These are phyloP conservation scores for Macrolepiota dolichaula DNA, from an alignment of 768 basidiomycete species.

Conservation along the genomic window DNA sequence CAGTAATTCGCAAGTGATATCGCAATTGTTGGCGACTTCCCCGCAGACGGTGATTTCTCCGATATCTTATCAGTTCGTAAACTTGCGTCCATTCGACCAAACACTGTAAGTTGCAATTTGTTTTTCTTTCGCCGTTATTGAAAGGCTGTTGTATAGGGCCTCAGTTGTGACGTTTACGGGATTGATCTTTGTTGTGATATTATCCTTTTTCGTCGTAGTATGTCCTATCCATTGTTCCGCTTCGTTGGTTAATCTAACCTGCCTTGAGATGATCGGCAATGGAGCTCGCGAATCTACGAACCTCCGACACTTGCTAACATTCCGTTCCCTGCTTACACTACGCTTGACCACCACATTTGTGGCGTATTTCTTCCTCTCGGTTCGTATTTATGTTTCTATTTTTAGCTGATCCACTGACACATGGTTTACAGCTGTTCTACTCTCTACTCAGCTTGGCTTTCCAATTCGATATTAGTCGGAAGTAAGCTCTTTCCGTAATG, in stretches of 20 bases:
- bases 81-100: conserved; percentile 54
- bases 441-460: conserved; percentile 60
- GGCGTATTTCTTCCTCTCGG: conserved; percentile 36
- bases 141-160: conserved; percentile 30
- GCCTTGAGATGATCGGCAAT: conserved; percentile 26
- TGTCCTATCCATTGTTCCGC: conserved; percentile 13
- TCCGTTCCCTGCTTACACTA: conserved; percentile 27
- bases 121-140: background rate
- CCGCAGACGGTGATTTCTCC: conserved; percentile 50
- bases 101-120: conserved; percentile 41
- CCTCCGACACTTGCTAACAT: conserved; percentile 23
- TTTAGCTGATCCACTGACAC: background rate
- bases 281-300: conserved; percentile 28
- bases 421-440: conserved; percentile 43
- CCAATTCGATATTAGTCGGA: conserved; percentile 49
- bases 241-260: background rate
- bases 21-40: conserved; percentile 37
- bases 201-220: conserved; percentile 42
- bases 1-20: conserved; percentile 24
- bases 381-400: conserved; percentile 14
- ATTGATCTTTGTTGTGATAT: conserved; percentile 47
- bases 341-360: conserved; percentile 26
- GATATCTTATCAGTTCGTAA: conserved; percentile 42
- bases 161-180: conserved; percentile 52
- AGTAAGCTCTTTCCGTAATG: conserved; percentile 25